Evolutionary conservation across 176 grass and related monocot species (phyloP), one percentile per base, ranked within the genome.

Genomic region (Calamus simplicifolius): DNA sequence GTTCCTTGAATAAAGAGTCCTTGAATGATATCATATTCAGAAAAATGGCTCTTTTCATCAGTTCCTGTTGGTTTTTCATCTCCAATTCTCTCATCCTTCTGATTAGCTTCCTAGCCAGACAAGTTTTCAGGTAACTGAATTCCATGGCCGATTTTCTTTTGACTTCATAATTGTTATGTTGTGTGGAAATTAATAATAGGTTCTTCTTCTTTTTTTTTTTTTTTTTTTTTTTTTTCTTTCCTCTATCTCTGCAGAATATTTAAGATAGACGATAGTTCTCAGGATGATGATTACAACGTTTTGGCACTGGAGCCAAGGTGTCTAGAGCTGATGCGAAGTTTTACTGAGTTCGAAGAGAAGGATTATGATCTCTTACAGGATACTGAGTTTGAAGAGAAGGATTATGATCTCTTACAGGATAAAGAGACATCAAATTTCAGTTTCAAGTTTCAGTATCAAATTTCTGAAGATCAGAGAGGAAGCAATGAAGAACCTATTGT

Each of bases 391-490:
- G 13, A 29, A 5, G 28, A 4, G 13, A 65, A 3, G 21, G 17
- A 51, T 52, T 26, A 2, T 18, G 16, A 66, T 8, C 18, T 18
- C 2, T 30, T 38, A 0, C 12, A 3, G 51, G 5, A 63, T 53
- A 3, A 56, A 27, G 35, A 57, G 19, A 21, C 66, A 51, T 23
- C 80, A 4, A 70, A n/a, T 57, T 69, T 98, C 48, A 68, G 74
- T 63, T 98, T 88, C 64, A 98, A 75, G 69, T 89, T 98, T 18
- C 71, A 76, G 64, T 62, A 81, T 58, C 93, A 92, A 77, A 65
- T 69, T 2, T 57, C 61, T 0, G 74, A 77, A 43, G 35, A 49
- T 54, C 17, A 18, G 4, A 51, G 51, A 12, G 4, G 12, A 75
- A 66, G 70, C 1, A 43, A 43, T 43, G 35, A 43, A 43, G 35